Evolutionary conservation across 2,329 filamentous ascomycete species (phyloP).

Genomic region (Fusarium sp.): DNA sequence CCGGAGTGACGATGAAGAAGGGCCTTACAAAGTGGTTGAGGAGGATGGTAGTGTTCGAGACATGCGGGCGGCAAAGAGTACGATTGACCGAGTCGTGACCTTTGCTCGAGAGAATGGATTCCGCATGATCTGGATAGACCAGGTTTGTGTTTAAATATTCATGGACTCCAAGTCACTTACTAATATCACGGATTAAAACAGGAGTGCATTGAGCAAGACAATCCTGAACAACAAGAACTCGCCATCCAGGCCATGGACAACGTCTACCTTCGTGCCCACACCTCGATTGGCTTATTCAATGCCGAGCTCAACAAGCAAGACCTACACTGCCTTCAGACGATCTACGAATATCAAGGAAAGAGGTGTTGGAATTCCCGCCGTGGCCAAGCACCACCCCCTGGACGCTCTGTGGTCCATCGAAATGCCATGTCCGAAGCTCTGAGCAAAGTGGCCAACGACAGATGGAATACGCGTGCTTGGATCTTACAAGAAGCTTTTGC

Average conservation of each 20-base stretch:
- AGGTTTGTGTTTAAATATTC: neutral
- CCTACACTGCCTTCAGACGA: neutral
- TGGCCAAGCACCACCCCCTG: neutral
- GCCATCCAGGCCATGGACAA: neutral
- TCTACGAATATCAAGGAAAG: neutral
- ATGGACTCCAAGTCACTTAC: neutral
- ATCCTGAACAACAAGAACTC: neutral
- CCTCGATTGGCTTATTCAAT: neutral
- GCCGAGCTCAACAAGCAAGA: neutral
- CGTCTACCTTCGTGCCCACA: neutral
- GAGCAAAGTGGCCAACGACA: neutral
- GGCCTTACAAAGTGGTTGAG: neutral
- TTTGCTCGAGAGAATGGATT: neutral
- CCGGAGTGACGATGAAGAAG: neutral
- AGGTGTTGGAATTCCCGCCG: neutral
- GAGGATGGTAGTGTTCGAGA: neutral
- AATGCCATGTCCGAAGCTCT: neutral
- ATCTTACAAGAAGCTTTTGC: neutral
- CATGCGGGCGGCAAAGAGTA: neutral
- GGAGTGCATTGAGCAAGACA: neutral
- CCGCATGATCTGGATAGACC: neutral
- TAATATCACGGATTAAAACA: neutral
- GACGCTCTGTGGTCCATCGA: too few relatives aligned
- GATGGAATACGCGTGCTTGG: neutral
- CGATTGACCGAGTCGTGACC: neutral